phyloP scores from a whole-genome alignment of 1,139 yeast species.

The Kurtzmaniella quercitrusa region DNA sequence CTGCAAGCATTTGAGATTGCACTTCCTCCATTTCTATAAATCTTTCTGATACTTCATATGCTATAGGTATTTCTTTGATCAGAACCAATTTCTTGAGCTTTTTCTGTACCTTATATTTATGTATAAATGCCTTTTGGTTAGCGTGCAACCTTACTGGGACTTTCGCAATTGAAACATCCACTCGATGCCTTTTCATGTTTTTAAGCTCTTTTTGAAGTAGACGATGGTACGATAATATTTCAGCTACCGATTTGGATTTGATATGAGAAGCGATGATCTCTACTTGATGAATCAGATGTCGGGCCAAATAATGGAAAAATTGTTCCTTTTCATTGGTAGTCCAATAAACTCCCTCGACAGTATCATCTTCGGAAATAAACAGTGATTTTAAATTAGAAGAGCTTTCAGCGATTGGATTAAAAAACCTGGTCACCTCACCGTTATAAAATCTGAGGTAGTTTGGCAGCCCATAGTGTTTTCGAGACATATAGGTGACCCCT shows the following conservation, averaged over 20 bases:
- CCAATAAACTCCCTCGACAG: conserved; percentile 18
- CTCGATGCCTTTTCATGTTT: conserved; percentile 14
- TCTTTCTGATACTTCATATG: conserved; percentile 49
- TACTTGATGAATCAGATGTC: conserved; percentile 47
- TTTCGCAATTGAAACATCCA: conserved; percentile 4
- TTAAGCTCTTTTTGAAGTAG: conserved; percentile 26
- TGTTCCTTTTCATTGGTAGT: conserved; percentile 18
- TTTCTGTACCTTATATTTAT: conserved; percentile 4
- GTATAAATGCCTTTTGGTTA: conserved; percentile 4
- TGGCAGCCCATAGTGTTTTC: conserved; percentile 18
- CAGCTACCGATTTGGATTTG: conserved; percentile 39
- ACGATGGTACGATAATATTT: conserved; percentile 46
- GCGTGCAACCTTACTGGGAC: conserved; percentile 3
- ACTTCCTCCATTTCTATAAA: conserved; percentile 47
- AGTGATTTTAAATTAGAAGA: background rate
- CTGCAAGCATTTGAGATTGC: conserved; percentile 28
- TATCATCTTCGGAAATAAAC: background rate
- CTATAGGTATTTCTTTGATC: conserved; percentile 42
- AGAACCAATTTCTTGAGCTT: conserved; percentile 3
- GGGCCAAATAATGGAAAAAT: conserved; percentile 30
- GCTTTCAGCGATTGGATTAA: conserved; percentile 2
- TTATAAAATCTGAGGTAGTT: conserved; percentile 22
- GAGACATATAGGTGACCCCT: background rate
- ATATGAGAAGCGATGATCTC: conserved; percentile 36
- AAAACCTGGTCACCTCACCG: conserved; percentile 17